Base-by-base conservation (phyloP, 768 basidiomycete genomes). In the Leccinum fibrillosum region DNA sequence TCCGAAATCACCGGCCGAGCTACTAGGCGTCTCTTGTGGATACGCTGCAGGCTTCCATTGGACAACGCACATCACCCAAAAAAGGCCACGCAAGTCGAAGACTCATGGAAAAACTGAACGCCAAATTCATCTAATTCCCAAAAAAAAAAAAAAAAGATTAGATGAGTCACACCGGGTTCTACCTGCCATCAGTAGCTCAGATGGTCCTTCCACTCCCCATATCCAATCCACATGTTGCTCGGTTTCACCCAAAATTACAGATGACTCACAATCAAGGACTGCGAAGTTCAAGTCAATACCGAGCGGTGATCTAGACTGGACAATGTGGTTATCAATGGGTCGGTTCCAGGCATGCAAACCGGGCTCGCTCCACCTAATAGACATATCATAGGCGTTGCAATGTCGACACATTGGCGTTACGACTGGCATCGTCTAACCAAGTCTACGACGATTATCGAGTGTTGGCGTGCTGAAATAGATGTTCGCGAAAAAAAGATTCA, bases 361-460 rank as follows among this genome's bases (percentile, higher is more conserved):
- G 45, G 49, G 51, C n/a, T 45, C 12, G 13, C 23, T 57, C 53
- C n/a, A 54, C 56, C 60, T 61, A 53, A 60, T 57, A 26, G 49
- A 21, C 26, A 13, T 47, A n/a, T 5, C 11, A n/a, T 37, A 55
- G 37, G 48, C 19, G 15, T 48, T 42, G 49, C 15, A 32, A 19
- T 23, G n/a, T 26, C 37, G 28, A 28, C 21, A 3, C 25, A 49
- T 35, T 32, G 4, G 26, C 26, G 37, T 34, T 37, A 58, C n/a
- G 17, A 8, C 19, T 13, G 45, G 25, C 23, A 35, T 47, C 52
- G 11, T 39, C 48, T 34, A 55, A 4, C 55, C 4, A 45, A 37
- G 13, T 19, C 50, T 42, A 49, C 34, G 6, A 5, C 30, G 45
- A 37, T 50, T 3, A 17, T 23, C 34, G 32, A 32, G 13, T 23